Evolutionary conservation across 1,284 basidiomycete genomes (phyloP).

Genomic region (Fereydounia khargensis): DNA sequence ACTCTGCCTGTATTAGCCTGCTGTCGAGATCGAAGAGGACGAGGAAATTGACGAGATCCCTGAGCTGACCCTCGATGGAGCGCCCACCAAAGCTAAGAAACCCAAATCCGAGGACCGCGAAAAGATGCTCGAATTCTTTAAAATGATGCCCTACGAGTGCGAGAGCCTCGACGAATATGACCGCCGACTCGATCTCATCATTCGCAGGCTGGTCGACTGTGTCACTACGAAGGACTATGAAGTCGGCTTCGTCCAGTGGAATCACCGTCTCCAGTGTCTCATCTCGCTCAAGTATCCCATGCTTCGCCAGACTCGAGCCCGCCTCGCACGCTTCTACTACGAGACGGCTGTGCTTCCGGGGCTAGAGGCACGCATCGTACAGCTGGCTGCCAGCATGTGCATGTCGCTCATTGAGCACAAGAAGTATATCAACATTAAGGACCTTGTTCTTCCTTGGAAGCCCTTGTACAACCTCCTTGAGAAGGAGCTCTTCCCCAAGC

Average conservation of each 20-base stretch:
- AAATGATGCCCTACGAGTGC: constrained; percentile 71
- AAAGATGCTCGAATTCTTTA: constrained; percentile 48
- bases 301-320: constrained; percentile 66
- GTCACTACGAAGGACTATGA: constrained; percentile 70
- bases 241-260: constrained; percentile 63
- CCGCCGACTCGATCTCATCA: constrained; percentile 73
- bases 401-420: constrained; percentile 72
- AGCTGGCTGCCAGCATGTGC: constrained; percentile 72
- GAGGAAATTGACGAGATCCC: too few species aligned
- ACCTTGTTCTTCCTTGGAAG: constrained; percentile 83
- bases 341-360: constrained; percentile 74
- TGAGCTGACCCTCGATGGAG: too few species aligned
- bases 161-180: constrained; percentile 80
- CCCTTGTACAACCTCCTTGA: constrained; percentile 77
- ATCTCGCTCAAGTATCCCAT: constrained; percentile 57
- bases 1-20: constrained; percentile 1
- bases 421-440: constrained; percentile 73
- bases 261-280: constrained; percentile 53
- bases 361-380: constrained; percentile 69
- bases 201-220: constrained; percentile 72
- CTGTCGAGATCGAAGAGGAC: constrained; percentile 33
- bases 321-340: constrained; percentile 78
- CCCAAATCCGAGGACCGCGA: constrained; percentile 19
- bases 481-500: constrained; percentile 77
- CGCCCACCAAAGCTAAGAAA: constrained; percentile 18